Percentiles rank a stretch among this genome's conserved stretches.
phyloP scores from a whole-genome alignment of 208 protist genomes.

The Leishmania tarentolae region DNA sequence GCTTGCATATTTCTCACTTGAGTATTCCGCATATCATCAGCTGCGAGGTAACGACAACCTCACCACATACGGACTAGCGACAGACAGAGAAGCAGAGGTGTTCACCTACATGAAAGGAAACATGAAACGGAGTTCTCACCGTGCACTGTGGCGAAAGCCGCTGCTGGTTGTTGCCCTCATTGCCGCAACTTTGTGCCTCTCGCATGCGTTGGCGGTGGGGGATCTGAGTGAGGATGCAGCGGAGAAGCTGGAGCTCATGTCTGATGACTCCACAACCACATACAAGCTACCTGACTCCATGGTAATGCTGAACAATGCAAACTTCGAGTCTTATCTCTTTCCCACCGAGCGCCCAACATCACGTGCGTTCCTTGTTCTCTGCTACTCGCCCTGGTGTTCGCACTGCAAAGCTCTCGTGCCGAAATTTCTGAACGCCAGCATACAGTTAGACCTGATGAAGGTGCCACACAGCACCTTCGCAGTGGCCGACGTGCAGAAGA shows the following conservation, averaged over 20 bases:
- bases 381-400: conserved; percentile 84
- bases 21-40: background rate
- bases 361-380: conserved; percentile 74
- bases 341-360: conserved; percentile 21
- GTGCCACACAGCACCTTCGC: conserved; percentile 39
- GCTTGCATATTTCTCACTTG: background rate
- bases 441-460: conserved; percentile 31
- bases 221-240: conserved; percentile 20
- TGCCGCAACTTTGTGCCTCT: conserved; percentile 3
- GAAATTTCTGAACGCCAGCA: conserved; percentile 70
- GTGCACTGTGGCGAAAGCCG: background rate
- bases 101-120: background rate
- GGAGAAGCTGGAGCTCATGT: conserved; percentile 29
- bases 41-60: background rate
- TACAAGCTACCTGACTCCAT: conserved; percentile 48
- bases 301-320: conserved; percentile 40
- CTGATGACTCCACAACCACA: conserved; percentile 17
- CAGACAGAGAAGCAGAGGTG: background rate
- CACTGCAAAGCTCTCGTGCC: conserved; percentile 81
- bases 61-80: background rate
- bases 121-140: background rate
- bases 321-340: conserved; percentile 77
- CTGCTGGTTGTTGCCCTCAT: conserved; percentile 10
- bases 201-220: conserved; percentile 10
- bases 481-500: conserved; percentile 61